Conservation (phyloP, 148 eudicot genomes). For the Chenopodium formosanum region DNA sequence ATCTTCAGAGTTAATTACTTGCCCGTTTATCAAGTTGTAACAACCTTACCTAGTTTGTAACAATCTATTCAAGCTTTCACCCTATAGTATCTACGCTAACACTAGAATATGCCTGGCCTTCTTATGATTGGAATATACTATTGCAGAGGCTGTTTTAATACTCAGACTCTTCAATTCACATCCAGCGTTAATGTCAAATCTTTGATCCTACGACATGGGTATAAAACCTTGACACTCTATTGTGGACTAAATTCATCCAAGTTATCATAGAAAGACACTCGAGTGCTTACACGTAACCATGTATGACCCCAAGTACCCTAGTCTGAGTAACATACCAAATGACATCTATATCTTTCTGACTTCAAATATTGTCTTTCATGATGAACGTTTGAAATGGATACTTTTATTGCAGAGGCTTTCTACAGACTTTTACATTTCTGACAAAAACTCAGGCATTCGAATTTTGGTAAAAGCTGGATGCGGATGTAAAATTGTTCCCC, state of each 20-base stretch:
- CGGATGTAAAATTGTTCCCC: conserved; percentile 42
- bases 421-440: conserved; percentile 53
- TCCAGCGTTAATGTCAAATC: background rate
- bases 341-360: too few species aligned
- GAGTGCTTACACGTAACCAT: background rate
- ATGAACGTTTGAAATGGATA: background rate
- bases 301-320: background rate
- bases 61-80: background rate
- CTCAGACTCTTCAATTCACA: background rate
- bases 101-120: background rate
- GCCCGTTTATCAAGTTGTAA: background rate
- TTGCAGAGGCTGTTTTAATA: too few species aligned
- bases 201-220: background rate
- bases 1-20: background rate
- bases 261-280: too few species aligned
- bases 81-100: background rate
- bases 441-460: conserved; percentile 45
- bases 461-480: conserved; percentile 52
- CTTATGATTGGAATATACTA: too few species aligned
- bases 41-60: background rate
- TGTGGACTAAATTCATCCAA: background rate
- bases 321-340: background rate
- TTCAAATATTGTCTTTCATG: background rate
- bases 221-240: background rate
- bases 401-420: conserved; percentile 43